These are phyloP conservation scores for Paecilomyces niveus DNA, from an alignment of 2,329 filamentous ascomycete species.

Conservation along the genomic window DNA sequence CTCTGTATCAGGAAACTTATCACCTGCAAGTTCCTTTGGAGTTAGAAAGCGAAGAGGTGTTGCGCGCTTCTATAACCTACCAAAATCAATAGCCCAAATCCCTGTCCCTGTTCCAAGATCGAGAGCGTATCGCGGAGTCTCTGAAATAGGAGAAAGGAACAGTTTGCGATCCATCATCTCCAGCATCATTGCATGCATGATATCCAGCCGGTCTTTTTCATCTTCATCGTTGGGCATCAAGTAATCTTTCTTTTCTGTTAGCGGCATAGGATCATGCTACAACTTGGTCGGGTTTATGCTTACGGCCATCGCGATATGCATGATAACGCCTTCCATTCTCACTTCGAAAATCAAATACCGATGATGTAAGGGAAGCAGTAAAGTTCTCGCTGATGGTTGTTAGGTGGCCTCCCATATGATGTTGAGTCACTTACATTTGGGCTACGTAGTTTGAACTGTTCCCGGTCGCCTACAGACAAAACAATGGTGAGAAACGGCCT, in stretches of 20 bases:
- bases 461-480: background rate
- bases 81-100: conserved; percentile 9
- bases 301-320: background rate
- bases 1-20: conserved; percentile 4
- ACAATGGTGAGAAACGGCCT: background rate
- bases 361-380: conserved; percentile 1
- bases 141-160: conserved; percentile 5
- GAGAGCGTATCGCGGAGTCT: conserved; percentile 3
- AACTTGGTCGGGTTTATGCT: background rate
- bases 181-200: conserved; percentile 8
- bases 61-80: background rate
- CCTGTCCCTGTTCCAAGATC: conserved; percentile 10
- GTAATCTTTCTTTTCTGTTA: background rate
- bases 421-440: background rate
- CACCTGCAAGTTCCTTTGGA: background rate
- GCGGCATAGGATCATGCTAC: background rate
- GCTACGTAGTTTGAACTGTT: background rate
- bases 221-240: conserved; percentile 11
- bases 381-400: background rate
- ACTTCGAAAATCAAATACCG: background rate
- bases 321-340: conserved; percentile 3
- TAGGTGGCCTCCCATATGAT: background rate
- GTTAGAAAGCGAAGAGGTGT: background rate
- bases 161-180: conserved; percentile 4
- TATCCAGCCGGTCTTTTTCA: conserved; percentile 8